phyloP scores from a whole-genome alignment of 2,329 filamentous ascomycete genomes.

The Fonsecaea monophora region DNA sequence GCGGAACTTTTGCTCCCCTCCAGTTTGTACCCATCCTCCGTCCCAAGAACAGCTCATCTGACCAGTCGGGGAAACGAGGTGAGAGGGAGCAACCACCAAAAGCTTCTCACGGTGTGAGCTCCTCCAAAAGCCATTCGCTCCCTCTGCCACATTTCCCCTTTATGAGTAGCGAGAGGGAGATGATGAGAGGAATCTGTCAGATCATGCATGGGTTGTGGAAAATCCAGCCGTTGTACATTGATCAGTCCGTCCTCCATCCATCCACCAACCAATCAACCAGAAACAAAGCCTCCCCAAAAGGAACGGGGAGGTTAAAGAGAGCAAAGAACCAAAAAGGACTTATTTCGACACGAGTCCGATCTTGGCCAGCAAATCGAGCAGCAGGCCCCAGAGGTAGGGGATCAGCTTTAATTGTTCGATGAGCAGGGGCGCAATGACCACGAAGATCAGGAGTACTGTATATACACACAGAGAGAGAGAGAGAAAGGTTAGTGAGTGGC shows the following conservation, averaged over 20 bases:
- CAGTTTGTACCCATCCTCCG: not conserved
- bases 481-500: too few species aligned
- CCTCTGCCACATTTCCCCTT: too few species aligned
- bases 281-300: not conserved
- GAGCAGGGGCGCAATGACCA: constrained; percentile 66
- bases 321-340: not conserved
- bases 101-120: too few species aligned
- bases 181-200: too few species aligned
- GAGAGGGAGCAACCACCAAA: too few species aligned
- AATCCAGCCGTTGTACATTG: too few species aligned
- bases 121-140: too few species aligned
- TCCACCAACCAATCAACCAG: too few species aligned
- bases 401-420: constrained; percentile 56
- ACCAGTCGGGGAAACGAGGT: not conserved
- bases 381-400: constrained; percentile 50
- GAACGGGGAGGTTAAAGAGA: not conserved
- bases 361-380: constrained; percentile 37
- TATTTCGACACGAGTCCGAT: constrained; percentile 37
- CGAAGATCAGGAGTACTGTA: constrained; percentile 66
- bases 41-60: not conserved
- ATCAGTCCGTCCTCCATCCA: too few species aligned
- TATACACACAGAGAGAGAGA: too few species aligned
- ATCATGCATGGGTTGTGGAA: too few species aligned
- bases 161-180: too few species aligned
- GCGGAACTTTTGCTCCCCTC: not conserved